Evolutionary conservation across 306 rosid genomes (phyloP), one percentile per base, ranked within the genome.

Genomic region (Purshia tridentata): DNA sequence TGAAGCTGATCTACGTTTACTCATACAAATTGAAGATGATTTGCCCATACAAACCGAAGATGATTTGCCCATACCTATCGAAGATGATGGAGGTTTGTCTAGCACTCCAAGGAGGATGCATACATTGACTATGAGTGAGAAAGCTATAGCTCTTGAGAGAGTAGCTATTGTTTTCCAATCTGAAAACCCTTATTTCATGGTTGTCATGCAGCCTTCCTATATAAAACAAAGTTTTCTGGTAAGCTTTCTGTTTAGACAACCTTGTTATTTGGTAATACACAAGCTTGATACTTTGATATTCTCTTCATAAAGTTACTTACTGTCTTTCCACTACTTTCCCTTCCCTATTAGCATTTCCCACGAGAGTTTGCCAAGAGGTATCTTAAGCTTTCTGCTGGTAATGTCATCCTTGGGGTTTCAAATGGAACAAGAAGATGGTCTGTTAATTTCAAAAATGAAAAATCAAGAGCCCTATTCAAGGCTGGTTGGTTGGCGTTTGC

Each of bases 401-500:
- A 23, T 65, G 48, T 8, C 18, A 5, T 20, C 10, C 35, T 75
- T 53, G 23, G 47, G 19, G 45, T 54, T 75, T 52, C 35, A 1
- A 44, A 65, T 15, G 19, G 72, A 3, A 61, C 50, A 15, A 40
- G 49, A 15, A 65, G 37, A 19, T 74, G 72, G 78, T 4, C 4
- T n/a, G 19, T 4, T 29, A 35, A 54, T 14, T 15, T 44, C 9
- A 55, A 41, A 6, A 16, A 16, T 64, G n/a, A 6, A 46, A 7
- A 12, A 1, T 4, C 22, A 58, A 45, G 0, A 23, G 60, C 9
- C 19, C 18, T 6, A 44, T 54, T 74, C 23, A 16, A 22, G 22
- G 6, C 10, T n/a, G 66, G 79, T 45, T 75, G 73, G 67, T 16
- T 2, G 4, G 13, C 6, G 11, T 75, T 75, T 47, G 72, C 45